Evolutionary conservation across 768 basidiomycete species (phyloP), one percentile per base, ranked within the genome.

Genomic region (Rhizopogon roseolus): DNA sequence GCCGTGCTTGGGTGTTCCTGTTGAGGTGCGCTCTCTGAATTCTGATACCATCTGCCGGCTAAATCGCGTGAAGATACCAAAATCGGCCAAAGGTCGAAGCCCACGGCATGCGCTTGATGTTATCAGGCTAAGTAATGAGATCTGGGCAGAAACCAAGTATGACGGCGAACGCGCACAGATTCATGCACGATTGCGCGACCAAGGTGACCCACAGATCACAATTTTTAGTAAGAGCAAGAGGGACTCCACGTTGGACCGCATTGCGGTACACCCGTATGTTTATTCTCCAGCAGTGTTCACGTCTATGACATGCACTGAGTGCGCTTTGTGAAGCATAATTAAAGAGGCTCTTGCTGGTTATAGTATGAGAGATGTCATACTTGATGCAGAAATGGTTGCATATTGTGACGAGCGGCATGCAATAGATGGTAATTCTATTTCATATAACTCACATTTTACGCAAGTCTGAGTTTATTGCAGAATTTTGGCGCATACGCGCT

Each of bases 141-240:
- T 93, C 8, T 95, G 88, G 82, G 90, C 87, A 1, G 94, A 98
- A 71, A 93, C 85, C 0, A 98, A 98, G 67, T 95, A 95, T 66
- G 94, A 96, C 54, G 94, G 94, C 9, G 93, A 96, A 68, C 79
- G 94, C n/a, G 86, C 93, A 52, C 94, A 98, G 61, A 92, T 95
- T 27, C 94, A 98, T 63, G 80, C 93, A 22, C 75, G 85, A 62
- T 63, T 85, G 2, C 55, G 62, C 5, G 62, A 60, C 4, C 65
- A 73, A 13, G 66, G 61, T 0, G 59, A 66, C 5, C 68, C 77
- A 5, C 72, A 71, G 34, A 87, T 95, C 55, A 84, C 71, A 1
- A 93, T 96, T 39, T 93, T 87, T 65, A 93, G 90, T 73, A 96
- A 98, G 70, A 93, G 88, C 61, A 85, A 81, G 54, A 71, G 93